Percentiles rank a stretch among this genome's conserved stretches.
phyloP scores from a whole-genome alignment of 345 rosid genomes.

The Hirschfeldia incana region DNA sequence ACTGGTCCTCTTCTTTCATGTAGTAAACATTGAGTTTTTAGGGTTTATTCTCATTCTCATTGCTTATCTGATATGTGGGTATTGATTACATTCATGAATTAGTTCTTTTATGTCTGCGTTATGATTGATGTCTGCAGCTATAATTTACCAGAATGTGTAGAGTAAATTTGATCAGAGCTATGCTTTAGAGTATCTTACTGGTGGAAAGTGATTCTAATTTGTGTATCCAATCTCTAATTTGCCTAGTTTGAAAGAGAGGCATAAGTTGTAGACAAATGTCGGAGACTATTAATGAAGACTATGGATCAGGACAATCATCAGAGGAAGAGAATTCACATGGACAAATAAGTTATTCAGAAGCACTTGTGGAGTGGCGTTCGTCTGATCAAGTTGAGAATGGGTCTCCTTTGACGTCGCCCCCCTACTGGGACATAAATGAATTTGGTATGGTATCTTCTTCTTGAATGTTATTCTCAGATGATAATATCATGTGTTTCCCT shows the following conservation, averaged over 20 bases:
- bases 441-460: constrained; percentile 49
- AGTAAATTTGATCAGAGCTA: neutral
- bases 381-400: constrained; percentile 94
- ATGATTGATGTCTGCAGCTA: neutral
- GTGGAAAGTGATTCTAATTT: neutral
- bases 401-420: constrained; percentile 81
- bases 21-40: neutral
- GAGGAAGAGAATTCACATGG: constrained; percentile 60
- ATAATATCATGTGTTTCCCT: neutral
- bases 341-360: constrained; percentile 67
- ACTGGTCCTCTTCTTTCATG: constrained; percentile 4
- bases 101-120: neutral
- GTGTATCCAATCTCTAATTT: neutral
- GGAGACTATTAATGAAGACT: constrained; percentile 60
- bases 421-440: constrained; percentile 84
- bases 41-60: constrained; percentile 17
- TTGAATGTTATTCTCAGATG: neutral
- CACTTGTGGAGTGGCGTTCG: constrained; percentile 87
- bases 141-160: neutral
- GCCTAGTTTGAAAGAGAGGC: constrained; percentile 35
- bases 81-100: constrained; percentile 20
- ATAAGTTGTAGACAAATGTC: constrained; percentile 61
- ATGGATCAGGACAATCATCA: constrained; percentile 68
- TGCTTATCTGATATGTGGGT: constrained; percentile 21
- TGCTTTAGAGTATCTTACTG: neutral